Percentiles rank a stretch among this genome's conserved stretches.
Evolutionary conservation across 225 moss, liverwort and hornwort genomes (phyloP).

Genomic region (Neckera pumila): DNA sequence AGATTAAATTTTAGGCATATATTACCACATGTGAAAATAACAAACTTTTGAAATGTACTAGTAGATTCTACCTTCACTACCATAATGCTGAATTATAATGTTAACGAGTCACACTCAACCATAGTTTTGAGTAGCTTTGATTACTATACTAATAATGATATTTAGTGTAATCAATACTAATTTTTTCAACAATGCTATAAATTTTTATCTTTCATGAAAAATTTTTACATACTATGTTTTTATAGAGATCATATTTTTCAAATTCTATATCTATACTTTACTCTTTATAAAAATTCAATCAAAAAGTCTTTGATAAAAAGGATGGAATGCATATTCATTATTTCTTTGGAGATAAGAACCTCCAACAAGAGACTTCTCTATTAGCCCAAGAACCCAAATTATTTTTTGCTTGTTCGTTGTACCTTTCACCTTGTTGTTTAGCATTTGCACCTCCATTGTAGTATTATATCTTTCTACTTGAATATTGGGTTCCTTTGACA

Average conservation of each 20-base stretch:
- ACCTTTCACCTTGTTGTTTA: background rate
- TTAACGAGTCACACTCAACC: too few relatives aligned
- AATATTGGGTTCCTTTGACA: background rate
- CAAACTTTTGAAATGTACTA: too few relatives aligned
- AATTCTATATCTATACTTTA: too few relatives aligned
- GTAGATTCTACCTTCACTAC: too few relatives aligned
- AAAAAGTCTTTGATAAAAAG: background rate
- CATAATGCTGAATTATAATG: too few relatives aligned
- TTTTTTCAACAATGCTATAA: background rate
- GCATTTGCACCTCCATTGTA: background rate
- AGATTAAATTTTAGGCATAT: too few relatives aligned
- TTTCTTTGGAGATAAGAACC: background rate
- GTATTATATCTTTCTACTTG: background rate
- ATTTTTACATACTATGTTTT: background rate
- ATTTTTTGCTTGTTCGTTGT: too few relatives aligned
- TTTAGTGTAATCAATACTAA: too few relatives aligned
- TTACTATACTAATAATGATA: too few relatives aligned
- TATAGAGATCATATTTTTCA: background rate
- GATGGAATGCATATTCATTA: background rate
- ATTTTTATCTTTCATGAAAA: background rate
- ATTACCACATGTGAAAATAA: too few relatives aligned
- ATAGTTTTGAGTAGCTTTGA: too few relatives aligned
- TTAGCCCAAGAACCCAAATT: background rate
- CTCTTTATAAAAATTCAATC: too few relatives aligned
- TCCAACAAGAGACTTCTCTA: background rate